Conservation (phyloP, 2,329 filamentous ascomycete genomes). For the Monosporascus sp. region DNA sequence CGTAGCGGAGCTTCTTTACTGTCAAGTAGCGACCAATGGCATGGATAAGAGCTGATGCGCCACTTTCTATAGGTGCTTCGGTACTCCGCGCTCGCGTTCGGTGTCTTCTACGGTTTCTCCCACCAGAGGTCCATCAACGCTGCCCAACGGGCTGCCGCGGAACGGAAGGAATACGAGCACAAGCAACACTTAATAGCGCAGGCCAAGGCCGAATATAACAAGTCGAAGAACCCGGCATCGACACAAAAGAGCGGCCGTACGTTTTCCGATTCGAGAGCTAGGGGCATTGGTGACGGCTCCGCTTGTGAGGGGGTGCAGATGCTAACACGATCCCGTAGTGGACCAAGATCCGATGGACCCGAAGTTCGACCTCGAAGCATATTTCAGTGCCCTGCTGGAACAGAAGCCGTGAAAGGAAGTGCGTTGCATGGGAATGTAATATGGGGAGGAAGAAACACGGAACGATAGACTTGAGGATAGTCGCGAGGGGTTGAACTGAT, state of each 20-base stretch:
- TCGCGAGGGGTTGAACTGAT: background rate
- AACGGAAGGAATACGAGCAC: slow-evolving; percentile 79
- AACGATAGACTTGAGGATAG: slow-evolving; percentile 20
- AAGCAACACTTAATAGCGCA: slow-evolving; percentile 89
- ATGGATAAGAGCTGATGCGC: slow-evolving; percentile 5
- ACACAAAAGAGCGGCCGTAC: slow-evolving; percentile 29
- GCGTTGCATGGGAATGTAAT: slow-evolving; percentile 15
- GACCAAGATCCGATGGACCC: slow-evolving; percentile 75
- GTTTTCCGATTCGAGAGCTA: slow-evolving; percentile 18
- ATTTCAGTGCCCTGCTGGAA: slow-evolving; percentile 59
- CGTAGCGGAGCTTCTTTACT: background rate
- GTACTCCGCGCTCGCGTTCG: slow-evolving; percentile 88
- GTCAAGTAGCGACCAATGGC: background rate
- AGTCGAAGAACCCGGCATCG: slow-evolving; percentile 55
- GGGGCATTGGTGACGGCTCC: background rate
- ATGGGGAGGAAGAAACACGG: slow-evolving; percentile 20
- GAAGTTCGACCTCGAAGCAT: slow-evolving; percentile 90
- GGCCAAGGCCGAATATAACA: slow-evolving; percentile 86
- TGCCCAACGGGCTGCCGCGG: slow-evolving; percentile 62
- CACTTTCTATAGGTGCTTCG: slow-evolving; percentile 71
- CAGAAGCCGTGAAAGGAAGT: slow-evolving; percentile 40
- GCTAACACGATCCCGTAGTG: slow-evolving; percentile 38
- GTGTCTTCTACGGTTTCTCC: slow-evolving; percentile 91
- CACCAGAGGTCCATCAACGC: slow-evolving; percentile 80
- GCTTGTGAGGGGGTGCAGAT: background rate